Evolutionary conservation across 2,329 filamentous ascomycete species (phyloP).

Genomic region (Ophiosphaerella korrae): DNA sequence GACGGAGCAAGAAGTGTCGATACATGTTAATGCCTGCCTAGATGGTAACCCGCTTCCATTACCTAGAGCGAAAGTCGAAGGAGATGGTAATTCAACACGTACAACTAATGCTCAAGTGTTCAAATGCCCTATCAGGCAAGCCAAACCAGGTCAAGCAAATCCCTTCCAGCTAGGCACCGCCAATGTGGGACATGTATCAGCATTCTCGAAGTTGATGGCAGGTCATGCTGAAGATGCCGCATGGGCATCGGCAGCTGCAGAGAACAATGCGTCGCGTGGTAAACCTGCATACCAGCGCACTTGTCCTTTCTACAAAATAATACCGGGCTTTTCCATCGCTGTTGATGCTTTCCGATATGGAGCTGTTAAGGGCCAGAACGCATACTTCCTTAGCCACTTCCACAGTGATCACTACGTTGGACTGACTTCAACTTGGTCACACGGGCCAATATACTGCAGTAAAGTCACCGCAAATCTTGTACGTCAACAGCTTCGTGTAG

Average conservation of each 20-base stretch:
- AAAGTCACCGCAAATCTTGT: constrained; percentile 89
- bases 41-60: constrained; percentile 76
- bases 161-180: constrained; percentile 66
- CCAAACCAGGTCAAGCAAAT: constrained; percentile 79
- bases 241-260: constrained; percentile 84
- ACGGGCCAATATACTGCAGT: constrained; percentile 97
- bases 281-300: constrained; percentile 87
- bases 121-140: constrained; percentile 67
- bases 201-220: constrained; percentile 93
- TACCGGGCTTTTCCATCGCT: constrained; percentile 89
- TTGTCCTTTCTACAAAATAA: constrained; percentile 98
- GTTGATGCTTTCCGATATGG: constrained; percentile 97
- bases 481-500: constrained; percentile 81
- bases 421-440: constrained; percentile 82
- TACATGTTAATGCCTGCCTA: constrained; percentile 91
- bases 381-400: constrained; percentile 97
- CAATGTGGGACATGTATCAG: constrained; percentile 59
- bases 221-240: constrained; percentile 87
- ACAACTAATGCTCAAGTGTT: constrained; percentile 59
- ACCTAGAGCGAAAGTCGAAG: constrained; percentile 33
- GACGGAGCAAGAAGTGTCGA: constrained; percentile 67
- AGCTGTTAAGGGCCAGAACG: constrained; percentile 86
- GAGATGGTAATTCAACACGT: constrained; percentile 10
- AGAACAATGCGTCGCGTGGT: constrained; percentile 77
- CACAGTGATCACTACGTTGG: constrained; percentile 98